Percentiles rank a stretch among this genome's conserved stretches.
Conservation (phyloP, 1,284 basidiomycete species). For the Porphyrellus sp. region DNA sequence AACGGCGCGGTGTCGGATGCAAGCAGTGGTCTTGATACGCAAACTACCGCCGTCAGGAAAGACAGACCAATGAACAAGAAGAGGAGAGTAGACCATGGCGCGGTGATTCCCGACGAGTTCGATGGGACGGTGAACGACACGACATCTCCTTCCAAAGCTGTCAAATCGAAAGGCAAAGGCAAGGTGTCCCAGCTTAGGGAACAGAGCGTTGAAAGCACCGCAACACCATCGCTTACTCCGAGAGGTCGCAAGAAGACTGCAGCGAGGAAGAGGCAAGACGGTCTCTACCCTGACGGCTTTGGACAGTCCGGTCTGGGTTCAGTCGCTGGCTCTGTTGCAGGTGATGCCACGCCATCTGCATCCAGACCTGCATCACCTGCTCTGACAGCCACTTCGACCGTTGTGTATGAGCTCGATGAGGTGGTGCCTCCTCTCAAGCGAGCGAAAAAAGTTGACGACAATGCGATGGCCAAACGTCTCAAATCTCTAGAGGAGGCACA, state of each 20-base stretch:
- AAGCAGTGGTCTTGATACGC: constrained; percentile 50
- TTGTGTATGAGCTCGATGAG: constrained; percentile 72
- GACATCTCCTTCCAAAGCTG: constrained; percentile 22
- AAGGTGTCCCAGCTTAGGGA: constrained; percentile 42
- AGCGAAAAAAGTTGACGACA: constrained; percentile 72
- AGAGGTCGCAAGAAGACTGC: constrained; percentile 42
- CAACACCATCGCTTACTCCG: constrained; percentile 33
- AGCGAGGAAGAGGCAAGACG: constrained; percentile 47
- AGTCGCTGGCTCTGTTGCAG: constrained; percentile 53
- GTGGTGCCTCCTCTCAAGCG: constrained; percentile 62
- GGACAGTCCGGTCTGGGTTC: constrained; percentile 54
- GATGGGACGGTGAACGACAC: constrained; percentile 39
- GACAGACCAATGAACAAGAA: constrained; percentile 47
- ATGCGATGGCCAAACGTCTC: constrained; percentile 67
- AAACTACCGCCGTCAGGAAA: constrained; percentile 23
- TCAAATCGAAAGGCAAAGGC: constrained; percentile 41
- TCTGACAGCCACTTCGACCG: constrained; percentile 48
- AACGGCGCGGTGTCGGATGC: constrained; percentile 49
- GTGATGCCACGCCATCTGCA: constrained; percentile 52
- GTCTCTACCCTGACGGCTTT: constrained; percentile 40
- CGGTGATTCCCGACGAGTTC: constrained; percentile 42
- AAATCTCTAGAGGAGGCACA: constrained; percentile 80
- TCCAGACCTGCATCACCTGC: constrained; percentile 65
- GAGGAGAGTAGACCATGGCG: constrained; percentile 43
- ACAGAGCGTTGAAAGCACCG: constrained; percentile 43